A percentile compares a stretch with the other conserved stretches of the same genome.
Conservation (phyloP, 495 filamentous ascomycete genomes). For the Geoglossum glabrum region DNA sequence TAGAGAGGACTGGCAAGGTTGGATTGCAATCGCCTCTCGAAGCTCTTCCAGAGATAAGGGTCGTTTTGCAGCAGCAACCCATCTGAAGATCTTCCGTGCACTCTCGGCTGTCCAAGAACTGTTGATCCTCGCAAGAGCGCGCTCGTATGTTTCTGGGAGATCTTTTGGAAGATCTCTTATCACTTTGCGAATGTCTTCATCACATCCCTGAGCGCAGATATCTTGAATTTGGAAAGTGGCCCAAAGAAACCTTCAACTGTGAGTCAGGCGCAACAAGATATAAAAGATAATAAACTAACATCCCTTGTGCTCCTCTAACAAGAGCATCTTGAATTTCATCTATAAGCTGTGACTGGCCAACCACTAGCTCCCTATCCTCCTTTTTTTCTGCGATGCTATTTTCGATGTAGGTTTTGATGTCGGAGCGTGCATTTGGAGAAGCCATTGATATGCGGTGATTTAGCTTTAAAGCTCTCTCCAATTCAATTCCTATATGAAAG, state of each 20-base stretch:
- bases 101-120: conserved; percentile 3
- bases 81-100: conserved; percentile 2
- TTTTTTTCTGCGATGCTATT: neutral
- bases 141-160: conserved; percentile 3
- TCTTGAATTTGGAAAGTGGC: conserved; percentile 14
- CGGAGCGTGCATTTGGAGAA: conserved; percentile 1
- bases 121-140: neutral
- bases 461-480: neutral
- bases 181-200: conserved; percentile 8
- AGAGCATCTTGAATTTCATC: conserved; percentile 5
- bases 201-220: conserved; percentile 10
- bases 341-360: conserved; percentile 7
- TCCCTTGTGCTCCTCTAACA: conserved; percentile 6
- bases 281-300: conserved; percentile 6
- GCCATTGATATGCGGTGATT: neutral
- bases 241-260: conserved; percentile 15
- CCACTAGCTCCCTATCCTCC: conserved; percentile 4
- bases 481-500: neutral
- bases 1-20: neutral
- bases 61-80: neutral
- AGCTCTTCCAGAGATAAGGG: neutral
- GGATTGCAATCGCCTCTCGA: neutral
- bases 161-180: conserved; percentile 10
- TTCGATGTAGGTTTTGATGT: conserved; percentile 7
- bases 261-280: neutral